phyloP scores from a whole-genome alignment of 352 stramenopile species.

The Phytophthora litchii region DNA sequence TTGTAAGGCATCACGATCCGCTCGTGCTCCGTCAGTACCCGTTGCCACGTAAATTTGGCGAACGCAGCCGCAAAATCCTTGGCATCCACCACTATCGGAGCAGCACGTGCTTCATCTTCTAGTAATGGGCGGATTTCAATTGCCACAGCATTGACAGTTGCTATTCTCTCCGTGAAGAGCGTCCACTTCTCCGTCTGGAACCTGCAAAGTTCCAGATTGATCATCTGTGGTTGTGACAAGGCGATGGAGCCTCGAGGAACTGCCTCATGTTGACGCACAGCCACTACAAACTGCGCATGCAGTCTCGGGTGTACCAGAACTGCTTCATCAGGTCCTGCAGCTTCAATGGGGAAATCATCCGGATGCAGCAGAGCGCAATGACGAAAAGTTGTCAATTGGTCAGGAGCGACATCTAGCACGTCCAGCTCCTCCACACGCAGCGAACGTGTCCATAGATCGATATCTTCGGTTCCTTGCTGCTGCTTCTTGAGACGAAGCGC shows the following conservation, averaged over 20 bases:
- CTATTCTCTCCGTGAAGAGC: slow-evolving; percentile 65
- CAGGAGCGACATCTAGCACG: slow-evolving; percentile 26
- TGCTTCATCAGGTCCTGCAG: slow-evolving; percentile 17
- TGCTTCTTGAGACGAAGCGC: slow-evolving; percentile 61
- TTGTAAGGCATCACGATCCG: slow-evolving; percentile 62
- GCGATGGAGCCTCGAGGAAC: slow-evolving; percentile 62
- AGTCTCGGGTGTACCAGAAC: slow-evolving; percentile 63
- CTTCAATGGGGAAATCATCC: slow-evolving; percentile 53
- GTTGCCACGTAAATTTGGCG: slow-evolving; percentile 55
- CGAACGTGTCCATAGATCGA: slow-evolving; percentile 36
- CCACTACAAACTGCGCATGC: slow-evolving; percentile 81
- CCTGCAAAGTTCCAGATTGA: slow-evolving; percentile 85
- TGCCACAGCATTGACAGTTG: slow-evolving; percentile 48
- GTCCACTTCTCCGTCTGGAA: slow-evolving; percentile 74
- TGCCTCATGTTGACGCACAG: slow-evolving; percentile 43
- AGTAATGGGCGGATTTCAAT: slow-evolving; percentile 76
- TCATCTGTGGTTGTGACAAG: slow-evolving; percentile 65
- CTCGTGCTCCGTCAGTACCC: slow-evolving; percentile 83
- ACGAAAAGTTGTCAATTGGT: slow-evolving; percentile 30
- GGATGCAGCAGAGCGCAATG: slow-evolving; percentile 71
- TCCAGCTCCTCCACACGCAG: slow-evolving; percentile 57
- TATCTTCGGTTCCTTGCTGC: slow-evolving; percentile 20
- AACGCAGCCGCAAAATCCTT: slow-evolving; percentile 61
- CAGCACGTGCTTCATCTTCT: slow-evolving; percentile 7
- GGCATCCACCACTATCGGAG: slow-evolving; percentile 50